phyloP scores from a whole-genome alignment of 768 basidiomycete genomes.

The Hirschioporus abietinus region DNA sequence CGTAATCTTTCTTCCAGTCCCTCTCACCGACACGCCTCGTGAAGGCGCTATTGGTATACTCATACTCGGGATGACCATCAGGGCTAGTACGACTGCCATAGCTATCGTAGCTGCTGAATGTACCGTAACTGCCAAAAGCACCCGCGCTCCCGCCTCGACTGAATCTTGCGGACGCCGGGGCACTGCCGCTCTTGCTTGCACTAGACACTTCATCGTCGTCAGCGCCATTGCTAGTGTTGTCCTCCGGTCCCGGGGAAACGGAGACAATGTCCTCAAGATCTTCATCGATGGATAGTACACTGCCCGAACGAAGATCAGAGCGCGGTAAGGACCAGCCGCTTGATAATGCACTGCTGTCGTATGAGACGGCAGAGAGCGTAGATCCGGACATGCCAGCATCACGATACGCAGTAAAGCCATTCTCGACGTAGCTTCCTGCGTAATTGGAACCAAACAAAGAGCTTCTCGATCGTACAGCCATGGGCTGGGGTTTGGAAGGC shows the following conservation, averaged over 20 bases:
- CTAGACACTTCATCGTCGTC: slow-evolving; percentile 22
- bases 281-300: slow-evolving; percentile 33
- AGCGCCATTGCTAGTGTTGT: slow-evolving; percentile 20
- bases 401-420: slow-evolving; percentile 5
- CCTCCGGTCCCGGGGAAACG: slow-evolving; percentile 32
- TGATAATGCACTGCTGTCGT: slow-evolving; percentile 22
- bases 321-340: slow-evolving; percentile 51
- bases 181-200: background rate
- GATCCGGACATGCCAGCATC: slow-evolving; percentile 16
- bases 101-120: slow-evolving; percentile 6
- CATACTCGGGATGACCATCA: slow-evolving; percentile 19
- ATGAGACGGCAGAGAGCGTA: slow-evolving; percentile 15
- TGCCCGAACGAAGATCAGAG: slow-evolving; percentile 35
- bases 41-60: background rate
- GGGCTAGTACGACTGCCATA: slow-evolving; percentile 21
- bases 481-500: slow-evolving; percentile 16
- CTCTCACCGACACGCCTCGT: background rate
- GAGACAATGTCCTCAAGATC: slow-evolving; percentile 25
- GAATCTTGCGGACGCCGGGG: slow-evolving; percentile 2
- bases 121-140: slow-evolving; percentile 13
- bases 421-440: slow-evolving; percentile 20
- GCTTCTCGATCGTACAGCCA: slow-evolving; percentile 32
- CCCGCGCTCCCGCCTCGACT: slow-evolving; percentile 20
- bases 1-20: slow-evolving; percentile 36
- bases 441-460: slow-evolving; percentile 29